These are phyloP conservation scores for Aspergillus sojae DNA, from an alignment of 2,329 filamentous ascomycete genomes.

Conservation along the genomic window DNA sequence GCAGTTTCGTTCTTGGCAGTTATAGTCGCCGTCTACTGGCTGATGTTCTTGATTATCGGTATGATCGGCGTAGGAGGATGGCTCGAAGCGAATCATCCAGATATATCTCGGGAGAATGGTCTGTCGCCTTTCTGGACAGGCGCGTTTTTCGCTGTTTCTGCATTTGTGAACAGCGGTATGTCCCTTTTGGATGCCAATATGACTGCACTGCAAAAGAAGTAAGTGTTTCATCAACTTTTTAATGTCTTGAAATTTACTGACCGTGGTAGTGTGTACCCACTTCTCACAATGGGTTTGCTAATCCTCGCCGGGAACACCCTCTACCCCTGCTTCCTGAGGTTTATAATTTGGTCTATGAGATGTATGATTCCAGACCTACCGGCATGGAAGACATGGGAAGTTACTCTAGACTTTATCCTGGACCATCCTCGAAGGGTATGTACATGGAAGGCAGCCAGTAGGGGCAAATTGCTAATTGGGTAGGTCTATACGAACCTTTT, in stretches of 20 bases:
- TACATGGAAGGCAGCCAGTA: neutral
- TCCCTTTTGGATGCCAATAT: slow-evolving; percentile 57
- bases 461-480: slow-evolving; percentile 9
- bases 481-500: slow-evolving; percentile 55
- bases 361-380: slow-evolving; percentile 31
- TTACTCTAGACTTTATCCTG: slow-evolving; percentile 38
- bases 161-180: slow-evolving; percentile 60
- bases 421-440: slow-evolving; percentile 38
- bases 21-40: slow-evolving; percentile 49
- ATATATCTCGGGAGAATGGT: slow-evolving; percentile 47
- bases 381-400: slow-evolving; percentile 32
- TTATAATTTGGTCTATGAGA: slow-evolving; percentile 58
- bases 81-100: slow-evolving; percentile 45
- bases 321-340: slow-evolving; percentile 65
- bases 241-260: slow-evolving; percentile 9
- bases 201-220: slow-evolving; percentile 47
- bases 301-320: slow-evolving; percentile 68
- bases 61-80: slow-evolving; percentile 52
- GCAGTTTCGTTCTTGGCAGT: slow-evolving; percentile 40
- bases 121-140: slow-evolving; percentile 53
- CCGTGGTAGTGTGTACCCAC: slow-evolving; percentile 36
- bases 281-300: slow-evolving; percentile 56
- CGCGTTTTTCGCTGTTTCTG: slow-evolving; percentile 56
- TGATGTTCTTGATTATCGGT: slow-evolving; percentile 51
- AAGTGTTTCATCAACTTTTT: neutral